Percentiles rank a stretch among this genome's conserved stretches.
Evolutionary conservation across 1,284 basidiomycete species (phyloP).

Genomic region (Ustilago bromivora): DNA sequence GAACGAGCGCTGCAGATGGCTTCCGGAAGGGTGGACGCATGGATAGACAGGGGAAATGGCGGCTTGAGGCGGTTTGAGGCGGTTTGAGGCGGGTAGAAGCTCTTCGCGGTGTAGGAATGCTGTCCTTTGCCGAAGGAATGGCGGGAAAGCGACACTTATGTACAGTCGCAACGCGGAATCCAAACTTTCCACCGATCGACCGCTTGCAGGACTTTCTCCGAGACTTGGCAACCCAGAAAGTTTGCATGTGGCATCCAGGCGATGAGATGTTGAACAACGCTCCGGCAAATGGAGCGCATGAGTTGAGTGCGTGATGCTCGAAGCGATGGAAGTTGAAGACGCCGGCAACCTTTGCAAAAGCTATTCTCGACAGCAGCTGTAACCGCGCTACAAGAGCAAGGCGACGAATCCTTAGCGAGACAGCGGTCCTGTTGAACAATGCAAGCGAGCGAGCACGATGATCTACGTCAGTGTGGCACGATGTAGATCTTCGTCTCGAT

Average conservation of each 20-base stretch:
- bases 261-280: slow-evolving; percentile 6
- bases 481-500: slow-evolving; percentile 12
- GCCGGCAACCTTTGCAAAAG: not conserved
- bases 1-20: not conserved
- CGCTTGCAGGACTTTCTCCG: not conserved
- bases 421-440: slow-evolving; percentile 8
- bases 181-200: not conserved
- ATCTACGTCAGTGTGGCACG: not conserved
- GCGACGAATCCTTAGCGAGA: slow-evolving; percentile 2
- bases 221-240: not conserved
- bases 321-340: slow-evolving; percentile 7
- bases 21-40: not conserved
- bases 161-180: not conserved
- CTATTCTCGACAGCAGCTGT: not conserved
- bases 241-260: not conserved
- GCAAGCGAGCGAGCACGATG: not conserved
- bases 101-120: slow-evolving; percentile 20
- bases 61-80: not conserved
- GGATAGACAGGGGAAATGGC: not conserved
- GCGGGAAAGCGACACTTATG: not conserved
- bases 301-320: not conserved
- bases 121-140: slow-evolving; percentile 1
- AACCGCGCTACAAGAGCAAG: slow-evolving; percentile 3
- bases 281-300: not conserved
- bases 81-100: slow-evolving; percentile 19